phyloP scores from a whole-genome alignment of 148 eudicot genomes.

The Heliosperma pusillum region DNA sequence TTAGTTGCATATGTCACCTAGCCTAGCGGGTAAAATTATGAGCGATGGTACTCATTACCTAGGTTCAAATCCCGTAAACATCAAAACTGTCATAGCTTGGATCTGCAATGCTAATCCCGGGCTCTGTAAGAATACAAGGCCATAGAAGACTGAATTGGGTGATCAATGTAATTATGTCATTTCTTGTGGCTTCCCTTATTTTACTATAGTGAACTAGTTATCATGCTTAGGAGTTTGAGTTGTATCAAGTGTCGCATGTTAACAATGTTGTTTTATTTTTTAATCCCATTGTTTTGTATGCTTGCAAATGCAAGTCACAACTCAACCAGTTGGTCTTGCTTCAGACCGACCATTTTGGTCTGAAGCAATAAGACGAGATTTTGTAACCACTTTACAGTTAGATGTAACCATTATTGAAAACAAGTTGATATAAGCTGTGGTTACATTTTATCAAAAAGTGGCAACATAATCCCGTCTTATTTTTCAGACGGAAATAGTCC shows the following conservation, averaged over 20 bases:
- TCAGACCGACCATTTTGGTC: too few species aligned
- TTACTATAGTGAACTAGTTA: not conserved
- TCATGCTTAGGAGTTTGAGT: conserved; percentile 9
- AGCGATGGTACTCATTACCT: not conserved
- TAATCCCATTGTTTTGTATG: not conserved
- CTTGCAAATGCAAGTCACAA: not conserved
- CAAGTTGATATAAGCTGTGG: too few species aligned
- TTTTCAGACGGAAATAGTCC: too few species aligned
- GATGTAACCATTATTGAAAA: too few species aligned
- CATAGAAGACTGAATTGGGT: not conserved
- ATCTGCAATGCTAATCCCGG: conserved; percentile 10
- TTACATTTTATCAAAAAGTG: too few species aligned
- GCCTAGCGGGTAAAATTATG: not conserved
- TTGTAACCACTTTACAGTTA: too few species aligned
- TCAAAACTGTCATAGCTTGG: conserved; percentile 13
- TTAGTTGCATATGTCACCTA: not conserved
- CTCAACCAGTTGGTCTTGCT: too few species aligned
- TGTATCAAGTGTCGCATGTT: not conserved
- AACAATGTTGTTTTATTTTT: not conserved
- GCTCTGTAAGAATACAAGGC: conserved; percentile 18
- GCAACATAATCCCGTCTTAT: too few species aligned
- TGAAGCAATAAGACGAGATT: too few species aligned
- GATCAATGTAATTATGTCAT: conserved; percentile 26
- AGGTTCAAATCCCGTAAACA: not conserved
- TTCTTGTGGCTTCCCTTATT: conserved; percentile 15